A percentile compares a stretch with the other conserved stretches of the same genome.
These are phyloP conservation scores for Ogataea siamensis DNA, from an alignment of 805 yeast species.

Conservation along the genomic window DNA sequence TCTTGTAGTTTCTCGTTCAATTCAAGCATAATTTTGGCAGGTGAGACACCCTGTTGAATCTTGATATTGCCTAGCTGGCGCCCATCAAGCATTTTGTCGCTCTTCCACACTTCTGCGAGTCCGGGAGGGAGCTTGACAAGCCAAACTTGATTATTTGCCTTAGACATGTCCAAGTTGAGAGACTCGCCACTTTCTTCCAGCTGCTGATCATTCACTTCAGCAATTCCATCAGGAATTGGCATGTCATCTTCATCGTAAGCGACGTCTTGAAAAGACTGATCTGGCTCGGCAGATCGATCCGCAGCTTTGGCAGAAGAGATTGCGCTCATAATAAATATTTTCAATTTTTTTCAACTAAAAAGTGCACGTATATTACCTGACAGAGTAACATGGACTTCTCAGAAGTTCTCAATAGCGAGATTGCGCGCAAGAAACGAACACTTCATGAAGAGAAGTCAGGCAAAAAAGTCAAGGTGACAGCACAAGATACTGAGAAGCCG, in stretches of 20 bases:
- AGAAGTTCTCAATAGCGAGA: slow-evolving; percentile 44
- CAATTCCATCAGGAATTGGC: slow-evolving; percentile 36
- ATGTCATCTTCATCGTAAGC: slow-evolving; percentile 33
- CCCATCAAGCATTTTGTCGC: slow-evolving; percentile 61
- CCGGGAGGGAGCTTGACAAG: slow-evolving; percentile 87
- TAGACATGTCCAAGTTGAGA: slow-evolving; percentile 68
- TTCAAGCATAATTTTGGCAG: slow-evolving; percentile 52
- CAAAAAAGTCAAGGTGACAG: slow-evolving; percentile 5
- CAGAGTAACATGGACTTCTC: slow-evolving; percentile 45
- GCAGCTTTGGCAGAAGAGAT: slow-evolving; percentile 8
- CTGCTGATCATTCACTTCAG: slow-evolving; percentile 34
- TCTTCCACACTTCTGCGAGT: slow-evolving; percentile 77
- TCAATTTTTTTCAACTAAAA: slow-evolving; percentile 4
- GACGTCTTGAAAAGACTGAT: slow-evolving; percentile 16
- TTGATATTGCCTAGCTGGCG: slow-evolving; percentile 78
- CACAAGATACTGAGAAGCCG: neutral
- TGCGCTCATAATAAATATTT: slow-evolving; percentile 13
- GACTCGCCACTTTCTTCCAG: slow-evolving; percentile 55
- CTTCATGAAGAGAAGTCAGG: slow-evolving; percentile 3
- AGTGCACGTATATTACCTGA: slow-evolving; percentile 12
- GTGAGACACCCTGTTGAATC: slow-evolving; percentile 48
- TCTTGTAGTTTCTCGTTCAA: slow-evolving; percentile 49
- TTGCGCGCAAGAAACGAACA: slow-evolving; percentile 38
- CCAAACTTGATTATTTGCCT: slow-evolving; percentile 79
- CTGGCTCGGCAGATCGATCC: slow-evolving; percentile 11